Percentiles rank a stretch among this genome's conserved stretches.
Evolutionary conservation across 345 rosid species (phyloP).

Genomic region (Euphorbia tirucalli): DNA sequence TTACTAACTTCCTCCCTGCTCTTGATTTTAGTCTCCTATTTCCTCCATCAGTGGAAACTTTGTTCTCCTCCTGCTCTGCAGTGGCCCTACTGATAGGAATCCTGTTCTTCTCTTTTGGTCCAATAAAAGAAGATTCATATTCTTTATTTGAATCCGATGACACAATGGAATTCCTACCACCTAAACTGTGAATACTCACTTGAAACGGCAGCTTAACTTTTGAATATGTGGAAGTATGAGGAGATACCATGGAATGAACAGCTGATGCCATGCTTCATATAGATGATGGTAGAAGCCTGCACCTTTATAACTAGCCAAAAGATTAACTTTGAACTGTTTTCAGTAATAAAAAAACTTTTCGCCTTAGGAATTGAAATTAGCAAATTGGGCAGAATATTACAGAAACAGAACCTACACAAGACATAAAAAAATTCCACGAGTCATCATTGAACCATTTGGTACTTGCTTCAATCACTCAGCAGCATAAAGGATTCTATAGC

Average conservation of each 20-base stretch:
- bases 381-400: background rate
- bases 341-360: background rate
- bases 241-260: slow-evolving; percentile 27
- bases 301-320: background rate
- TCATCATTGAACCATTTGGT: background rate
- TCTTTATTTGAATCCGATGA: slow-evolving; percentile 31
- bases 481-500: background rate
- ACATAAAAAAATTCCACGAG: background rate
- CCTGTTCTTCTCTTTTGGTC: slow-evolving; percentile 28
- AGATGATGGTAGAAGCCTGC: background rate
- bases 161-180: slow-evolving; percentile 33
- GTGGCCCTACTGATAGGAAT: background rate
- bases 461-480: background rate
- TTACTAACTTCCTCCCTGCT: slow-evolving; percentile 24
- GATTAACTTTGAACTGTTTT: background rate
- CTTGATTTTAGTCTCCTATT: slow-evolving; percentile 33
- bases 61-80: slow-evolving; percentile 9
- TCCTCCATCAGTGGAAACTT: slow-evolving; percentile 25
- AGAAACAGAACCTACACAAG: background rate
- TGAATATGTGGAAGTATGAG: slow-evolving; percentile 19
- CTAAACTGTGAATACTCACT: slow-evolving; percentile 45
- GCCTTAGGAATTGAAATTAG: background rate
- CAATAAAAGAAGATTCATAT: slow-evolving; percentile 39
- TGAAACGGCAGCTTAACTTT: slow-evolving; percentile 29
- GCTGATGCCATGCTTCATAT: slow-evolving; percentile 33